Conservation (phyloP, 139 green algal species). For the Tetratostichococcus sp. region DNA sequence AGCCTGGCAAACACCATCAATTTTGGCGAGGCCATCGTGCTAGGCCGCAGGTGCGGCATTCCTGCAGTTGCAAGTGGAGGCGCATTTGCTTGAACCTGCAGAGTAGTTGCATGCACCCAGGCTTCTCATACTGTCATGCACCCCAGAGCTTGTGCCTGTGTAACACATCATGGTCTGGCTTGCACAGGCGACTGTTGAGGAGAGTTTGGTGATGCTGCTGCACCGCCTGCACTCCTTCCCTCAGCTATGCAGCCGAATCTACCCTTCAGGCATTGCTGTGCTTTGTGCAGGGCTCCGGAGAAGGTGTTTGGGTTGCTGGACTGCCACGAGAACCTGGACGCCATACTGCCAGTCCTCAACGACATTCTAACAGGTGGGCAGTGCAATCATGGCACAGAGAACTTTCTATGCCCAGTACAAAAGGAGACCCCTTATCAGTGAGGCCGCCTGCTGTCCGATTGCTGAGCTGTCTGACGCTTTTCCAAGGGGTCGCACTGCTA, state of each 20-base stretch:
- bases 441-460: too few relatives aligned
- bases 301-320: conserved; percentile 39
- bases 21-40: conserved; percentile 16
- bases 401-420: background rate
- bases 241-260: too few relatives aligned
- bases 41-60: background rate
- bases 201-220: too few relatives aligned
- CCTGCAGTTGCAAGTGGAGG: conserved; percentile 12
- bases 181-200: too few relatives aligned
- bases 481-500: background rate
- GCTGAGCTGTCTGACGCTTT: too few relatives aligned
- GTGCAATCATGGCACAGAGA: background rate
- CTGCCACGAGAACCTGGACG: conserved; percentile 33
- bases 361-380: conserved; percentile 5
- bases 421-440: background rate
- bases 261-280: too few relatives aligned
- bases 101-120: too few relatives aligned
- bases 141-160: too few relatives aligned
- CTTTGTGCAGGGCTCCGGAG: background rate
- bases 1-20: background rate
- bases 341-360: conserved; percentile 3
- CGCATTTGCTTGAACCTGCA: background rate
- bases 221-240: too few relatives aligned
- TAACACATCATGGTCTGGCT: too few relatives aligned
- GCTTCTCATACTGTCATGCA: too few relatives aligned